Evolutionary conservation across 2,329 filamentous ascomycete genomes (phyloP), one percentile per base, ranked within the genome.

Genomic region (Clonostachys sp.): DNA sequence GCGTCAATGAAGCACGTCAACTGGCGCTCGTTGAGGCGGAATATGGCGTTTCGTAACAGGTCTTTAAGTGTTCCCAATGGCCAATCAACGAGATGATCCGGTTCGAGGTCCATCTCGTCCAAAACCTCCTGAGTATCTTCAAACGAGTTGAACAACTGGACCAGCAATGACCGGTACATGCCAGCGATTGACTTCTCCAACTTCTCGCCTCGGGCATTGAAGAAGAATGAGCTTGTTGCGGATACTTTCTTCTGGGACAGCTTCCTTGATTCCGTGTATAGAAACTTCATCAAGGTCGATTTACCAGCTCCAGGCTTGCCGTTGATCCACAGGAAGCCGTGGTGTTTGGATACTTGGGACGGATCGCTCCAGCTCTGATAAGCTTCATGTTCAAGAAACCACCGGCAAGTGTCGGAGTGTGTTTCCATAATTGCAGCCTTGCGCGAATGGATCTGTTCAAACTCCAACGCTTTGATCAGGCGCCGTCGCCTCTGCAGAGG

Each of bases 161-260:
- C 54, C 1, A 80, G 49, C 8, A 81, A 52, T 2, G 73, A 74
- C 6, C 74, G 67, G 53, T 78, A 78, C 55, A 81, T 65, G 4
- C 78, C 77, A 1, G 60, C 16, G 0, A 62, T 61, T 0, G 74
- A 68, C 45, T 62, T 75, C 42, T 81, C 73, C 10, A 74, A 56
- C 13, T 57, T 24, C 1, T 60, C 58, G 0, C 74, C 74, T 45
- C 72, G 58, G 0, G 73, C 73, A 46, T 77, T 73, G 63, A 79
- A 79, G 59, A 78, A 79, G 59, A 77, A 78, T 3, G 66, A 72
- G 3, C 73, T n/a, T 16, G 41, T 43, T 12, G 13, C 16, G 10
- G 13, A 14, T 14, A 14, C 7, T 3, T 39, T 39, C 36, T 39
- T 39, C 36, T 14, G 13, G 6, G 6, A 9, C 6, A 39, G 57